Evolutionary conservation across 768 basidiomycete species (phyloP).

Genomic region (Hygrocybe coccinea): DNA sequence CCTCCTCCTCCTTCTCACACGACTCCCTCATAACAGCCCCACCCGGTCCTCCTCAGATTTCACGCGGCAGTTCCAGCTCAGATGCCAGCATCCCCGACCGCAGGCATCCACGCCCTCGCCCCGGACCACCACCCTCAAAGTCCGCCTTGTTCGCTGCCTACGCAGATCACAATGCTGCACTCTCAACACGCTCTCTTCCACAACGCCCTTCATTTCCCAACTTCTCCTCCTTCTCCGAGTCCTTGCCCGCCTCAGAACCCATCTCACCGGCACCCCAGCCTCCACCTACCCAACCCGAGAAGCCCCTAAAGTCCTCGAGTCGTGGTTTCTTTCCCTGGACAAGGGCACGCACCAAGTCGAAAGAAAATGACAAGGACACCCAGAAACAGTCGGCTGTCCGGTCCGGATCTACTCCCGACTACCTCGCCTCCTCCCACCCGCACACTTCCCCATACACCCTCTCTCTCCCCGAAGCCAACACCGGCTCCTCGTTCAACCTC

Average conservation of each 20-base stretch:
- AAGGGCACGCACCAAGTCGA: slow-evolving; percentile 5
- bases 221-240: slow-evolving; percentile 14
- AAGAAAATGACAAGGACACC: slow-evolving; percentile 22
- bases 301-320: background rate
- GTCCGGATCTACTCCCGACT: slow-evolving; percentile 27
- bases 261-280: background rate
- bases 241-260: slow-evolving; percentile 31
- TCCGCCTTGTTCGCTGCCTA: slow-evolving; percentile 61
- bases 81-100: background rate
- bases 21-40: background rate
- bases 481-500: slow-evolving; percentile 56
- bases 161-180: slow-evolving; percentile 45
- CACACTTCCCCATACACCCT: slow-evolving; percentile 17
- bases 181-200: slow-evolving; percentile 65
- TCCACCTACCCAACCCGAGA: background rate
- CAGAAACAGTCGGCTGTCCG: slow-evolving; percentile 11
- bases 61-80: background rate
- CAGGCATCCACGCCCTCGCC: slow-evolving; percentile 6
- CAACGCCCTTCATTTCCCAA: slow-evolving; percentile 25
- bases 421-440: slow-evolving; percentile 24
- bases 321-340: slow-evolving; percentile 40
- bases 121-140: slow-evolving; percentile 57
- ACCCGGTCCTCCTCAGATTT: background rate
- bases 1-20: background rate
- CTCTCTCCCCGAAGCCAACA: slow-evolving; percentile 15